These are phyloP conservation scores for Geotrichum cucujoidarum DNA, from an alignment of 1,139 yeast species.

Conservation along the genomic window DNA sequence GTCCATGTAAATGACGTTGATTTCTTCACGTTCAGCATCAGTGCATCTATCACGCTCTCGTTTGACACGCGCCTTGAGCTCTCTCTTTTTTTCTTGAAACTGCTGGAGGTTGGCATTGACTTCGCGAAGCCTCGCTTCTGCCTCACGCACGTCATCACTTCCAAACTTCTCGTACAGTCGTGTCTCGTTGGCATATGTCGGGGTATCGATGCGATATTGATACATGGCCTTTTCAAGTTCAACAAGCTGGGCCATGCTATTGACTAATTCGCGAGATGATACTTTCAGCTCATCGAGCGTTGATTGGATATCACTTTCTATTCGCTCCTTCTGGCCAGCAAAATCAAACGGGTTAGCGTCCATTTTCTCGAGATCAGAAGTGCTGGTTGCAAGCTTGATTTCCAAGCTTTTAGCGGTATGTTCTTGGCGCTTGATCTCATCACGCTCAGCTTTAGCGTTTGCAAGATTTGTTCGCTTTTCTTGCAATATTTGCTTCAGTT, in stretches of 20 bases:
- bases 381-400: not conserved
- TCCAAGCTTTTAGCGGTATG: not conserved
- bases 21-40: conserved; percentile 8
- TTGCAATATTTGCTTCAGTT: not conserved
- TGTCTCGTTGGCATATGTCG: conserved; percentile 10
- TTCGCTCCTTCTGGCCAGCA: not conserved
- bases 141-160: conserved; percentile 22
- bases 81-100: conserved; percentile 22
- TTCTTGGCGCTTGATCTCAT: not conserved
- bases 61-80: conserved; percentile 20
- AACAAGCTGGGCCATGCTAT: not conserved
- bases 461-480: not conserved
- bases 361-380: not conserved
- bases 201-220: not conserved
- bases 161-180: conserved; percentile 11
- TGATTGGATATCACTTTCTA: conserved; percentile 3
- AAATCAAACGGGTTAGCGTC: not conserved
- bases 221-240: conserved; percentile 4
- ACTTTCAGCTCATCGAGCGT: not conserved
- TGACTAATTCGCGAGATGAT: not conserved
- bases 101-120: conserved; percentile 22
- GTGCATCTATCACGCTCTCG: conserved; percentile 4
- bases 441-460: not conserved
- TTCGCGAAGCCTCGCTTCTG: conserved; percentile 22
- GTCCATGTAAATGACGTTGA: conserved; percentile 12